Conservation (phyloP, 225 moss, liverwort and hornwort genomes). For the Sphagnum tenellum region DNA sequence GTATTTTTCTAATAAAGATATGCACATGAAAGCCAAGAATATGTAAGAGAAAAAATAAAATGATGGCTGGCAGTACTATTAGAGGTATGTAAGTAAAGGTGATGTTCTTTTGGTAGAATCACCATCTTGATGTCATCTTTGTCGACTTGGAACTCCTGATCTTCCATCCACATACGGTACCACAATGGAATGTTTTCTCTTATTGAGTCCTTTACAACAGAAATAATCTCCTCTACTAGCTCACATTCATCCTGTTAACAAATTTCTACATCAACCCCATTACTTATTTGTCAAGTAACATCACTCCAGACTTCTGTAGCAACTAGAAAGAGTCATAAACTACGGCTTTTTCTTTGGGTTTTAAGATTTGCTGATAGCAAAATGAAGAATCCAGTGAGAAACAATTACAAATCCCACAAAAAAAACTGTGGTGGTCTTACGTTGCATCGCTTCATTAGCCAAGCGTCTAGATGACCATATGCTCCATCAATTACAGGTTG, state of each 20-base stretch:
- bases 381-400: not conserved
- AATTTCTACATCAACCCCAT: too few relatives aligned
- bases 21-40: too few relatives aligned
- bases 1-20: too few relatives aligned
- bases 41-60: not conserved
- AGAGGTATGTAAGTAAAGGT: not conserved
- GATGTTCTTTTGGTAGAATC: not conserved
- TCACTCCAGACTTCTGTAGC: too few relatives aligned
- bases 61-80: not conserved
- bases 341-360: not conserved
- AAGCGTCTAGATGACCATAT: slow-evolving; percentile 56
- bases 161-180: slow-evolving; percentile 60
- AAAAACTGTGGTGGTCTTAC: slow-evolving; percentile 15
- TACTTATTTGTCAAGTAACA: too few relatives aligned
- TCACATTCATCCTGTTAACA: slow-evolving; percentile 48
- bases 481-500: slow-evolving; percentile 87
- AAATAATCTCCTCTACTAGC: slow-evolving; percentile 49
- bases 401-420: not conserved
- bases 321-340: too few relatives aligned
- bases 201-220: slow-evolving; percentile 32
- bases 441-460: slow-evolving; percentile 62
- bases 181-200: slow-evolving; percentile 63
- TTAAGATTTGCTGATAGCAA: not conserved
- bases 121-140: slow-evolving; percentile 50
- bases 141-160: slow-evolving; percentile 42